Evolutionary conservation across 1,284 basidiomycete genomes (phyloP).

Genomic region (Amylostereum areolatum): DNA sequence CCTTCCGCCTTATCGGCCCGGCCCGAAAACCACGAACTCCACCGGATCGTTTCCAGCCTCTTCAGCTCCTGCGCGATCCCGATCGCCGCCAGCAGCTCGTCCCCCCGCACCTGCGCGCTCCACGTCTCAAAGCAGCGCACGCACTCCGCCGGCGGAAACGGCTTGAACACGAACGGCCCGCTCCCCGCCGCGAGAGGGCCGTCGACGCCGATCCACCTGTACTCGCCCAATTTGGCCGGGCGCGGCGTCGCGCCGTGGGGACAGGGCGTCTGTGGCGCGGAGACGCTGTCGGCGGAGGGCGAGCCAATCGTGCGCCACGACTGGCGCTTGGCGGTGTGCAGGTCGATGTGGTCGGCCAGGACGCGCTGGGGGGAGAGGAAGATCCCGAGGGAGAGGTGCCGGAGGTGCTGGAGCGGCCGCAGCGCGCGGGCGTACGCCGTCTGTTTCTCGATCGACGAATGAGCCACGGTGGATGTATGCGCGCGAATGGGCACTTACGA

Average conservation of each 20-base stretch:
- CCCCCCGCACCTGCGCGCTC: conserved; percentile 23
- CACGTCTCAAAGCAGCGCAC: conserved; percentile 22
- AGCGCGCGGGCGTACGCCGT: conserved; percentile 23
- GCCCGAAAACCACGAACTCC: conserved; percentile 47
- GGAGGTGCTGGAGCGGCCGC: conserved; percentile 36
- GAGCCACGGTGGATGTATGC: conserved; percentile 2
- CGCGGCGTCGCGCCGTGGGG: background rate
- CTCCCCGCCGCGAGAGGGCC: too few relatives aligned
- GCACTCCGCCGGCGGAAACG: conserved; percentile 28
- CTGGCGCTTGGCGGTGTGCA: conserved; percentile 13
- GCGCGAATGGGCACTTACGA: conserved; percentile 1
- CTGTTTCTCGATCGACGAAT: too few relatives aligned
- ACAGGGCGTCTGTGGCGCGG: background rate
- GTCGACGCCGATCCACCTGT: too few relatives aligned
- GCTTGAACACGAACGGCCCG: too few relatives aligned
- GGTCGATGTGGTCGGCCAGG: conserved; percentile 36
- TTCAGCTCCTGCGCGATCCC: conserved; percentile 37
- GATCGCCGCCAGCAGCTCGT: conserved; percentile 41
- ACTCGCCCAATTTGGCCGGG: background rate
- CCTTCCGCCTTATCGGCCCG: background rate
- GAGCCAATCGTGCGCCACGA: background rate
- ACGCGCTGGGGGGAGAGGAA: conserved; percentile 46
- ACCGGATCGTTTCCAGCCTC: conserved; percentile 38
- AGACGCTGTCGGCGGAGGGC: background rate
- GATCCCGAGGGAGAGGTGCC: conserved; percentile 51